phyloP scores from a whole-genome alignment of 140 eudicot species.

The Stevia rebaudiana region DNA sequence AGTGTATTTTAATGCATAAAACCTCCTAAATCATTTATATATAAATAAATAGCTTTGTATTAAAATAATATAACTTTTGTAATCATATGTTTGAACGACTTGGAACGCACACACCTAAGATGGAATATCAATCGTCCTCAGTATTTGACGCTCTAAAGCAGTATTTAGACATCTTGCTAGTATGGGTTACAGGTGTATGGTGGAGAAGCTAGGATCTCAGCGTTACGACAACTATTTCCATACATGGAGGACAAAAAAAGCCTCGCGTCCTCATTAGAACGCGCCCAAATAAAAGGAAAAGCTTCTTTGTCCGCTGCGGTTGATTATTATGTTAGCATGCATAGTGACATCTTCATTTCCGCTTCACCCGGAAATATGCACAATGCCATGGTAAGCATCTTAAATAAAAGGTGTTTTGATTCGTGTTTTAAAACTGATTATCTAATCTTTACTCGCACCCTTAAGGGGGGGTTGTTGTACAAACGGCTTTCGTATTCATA shows the following conservation, averaged over 20 bases:
- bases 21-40: neutral
- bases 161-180: conserved; percentile 7
- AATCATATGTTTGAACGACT: no score
- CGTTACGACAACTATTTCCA: conserved; percentile 67
- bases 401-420: neutral
- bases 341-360: conserved; percentile 87
- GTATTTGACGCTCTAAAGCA: neutral
- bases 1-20: neutral
- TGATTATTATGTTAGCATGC: conserved; percentile 95
- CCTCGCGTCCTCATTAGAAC: conserved; percentile 76
- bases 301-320: conserved; percentile 96
- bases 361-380: conserved; percentile 99
- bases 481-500: neutral
- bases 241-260: conserved; percentile 95
- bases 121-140: no score
- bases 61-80: neutral
- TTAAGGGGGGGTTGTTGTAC: no score
- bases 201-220: conserved; percentile 85
- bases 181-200: conserved; percentile 66
- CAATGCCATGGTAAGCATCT: conserved; percentile 76
- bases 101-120: no score
- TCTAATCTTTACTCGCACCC: neutral
- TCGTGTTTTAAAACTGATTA: neutral
- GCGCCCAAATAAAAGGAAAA: conserved; percentile 77
- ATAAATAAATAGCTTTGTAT: neutral